Base-by-base conservation (phyloP, 345 rosid genomes). In the Populus davidiana region DNA sequence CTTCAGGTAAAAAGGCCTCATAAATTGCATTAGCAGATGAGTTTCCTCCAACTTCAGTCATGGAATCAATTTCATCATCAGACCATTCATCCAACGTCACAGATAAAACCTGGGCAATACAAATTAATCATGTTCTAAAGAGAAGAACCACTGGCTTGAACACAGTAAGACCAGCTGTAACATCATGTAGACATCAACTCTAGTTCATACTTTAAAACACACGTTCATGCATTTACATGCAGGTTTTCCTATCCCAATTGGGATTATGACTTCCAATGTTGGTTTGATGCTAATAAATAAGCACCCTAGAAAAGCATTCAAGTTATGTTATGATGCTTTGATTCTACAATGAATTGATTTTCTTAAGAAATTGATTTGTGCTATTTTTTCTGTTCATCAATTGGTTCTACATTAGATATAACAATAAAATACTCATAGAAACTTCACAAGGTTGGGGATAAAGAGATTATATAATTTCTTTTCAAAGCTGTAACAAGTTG, bases 51-150 rank as follows among this genome's bases (percentile, higher is more conserved):
- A 96, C 94, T 89, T 93, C 98, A 76, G 89, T 79, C 97, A 96
- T 90, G 71, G 96, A 79, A 70, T 96, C 97, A 73, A 94, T 84
- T 85, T 96, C 95, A 63, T 89, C 98, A 70, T 90, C 91, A 64
- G 97, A 86, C 98, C 99, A 96, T 3, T 96, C 99, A 90, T 96
- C 99, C 85, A 96, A 77, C 59, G 97, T 88, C 82, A 96, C 95
- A 12, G 99, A 96, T 75, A 96, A 86, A 82, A 94, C 97, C 99
- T 96, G 83, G 27, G 74, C 59, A 84, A 20, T 18, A 1, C 43
- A 78, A 79, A 25, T 66, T 70, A 79, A 36, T 21, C 36, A 29
- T 29, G 16, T 27, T n/a, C 17, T 20, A 29, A 23, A 27, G 33
- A 23, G 47, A 75, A 56, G 52, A 29, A 66, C 66, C 33, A 50